These are phyloP conservation scores for Boletellus emodensis DNA, from an alignment of 768 basidiomycete genomes.

Conservation along the genomic window DNA sequence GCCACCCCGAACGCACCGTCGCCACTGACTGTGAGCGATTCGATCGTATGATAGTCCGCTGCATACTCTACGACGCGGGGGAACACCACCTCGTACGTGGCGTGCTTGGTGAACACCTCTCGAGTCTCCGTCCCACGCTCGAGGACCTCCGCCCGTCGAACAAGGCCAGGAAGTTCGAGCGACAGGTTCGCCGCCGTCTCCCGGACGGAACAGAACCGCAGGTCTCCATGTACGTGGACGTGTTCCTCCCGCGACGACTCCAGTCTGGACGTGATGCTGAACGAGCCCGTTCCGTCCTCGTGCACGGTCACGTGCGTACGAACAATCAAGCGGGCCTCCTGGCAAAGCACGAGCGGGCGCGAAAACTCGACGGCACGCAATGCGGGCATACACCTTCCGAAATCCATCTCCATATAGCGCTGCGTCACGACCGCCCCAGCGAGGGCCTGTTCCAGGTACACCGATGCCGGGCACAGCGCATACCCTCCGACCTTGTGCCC, in stretches of 20 bases:
- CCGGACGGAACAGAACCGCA: conserved; percentile 33
- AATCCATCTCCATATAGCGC: conserved; percentile 30
- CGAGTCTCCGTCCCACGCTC: conserved; percentile 18
- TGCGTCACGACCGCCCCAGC: conserved; percentile 41
- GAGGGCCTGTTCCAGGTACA: conserved; percentile 56
- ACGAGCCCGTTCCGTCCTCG: conserved; percentile 36
- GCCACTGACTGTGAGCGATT: conserved; percentile 46
- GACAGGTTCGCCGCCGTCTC: conserved; percentile 37
- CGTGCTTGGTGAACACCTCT: conserved; percentile 53
- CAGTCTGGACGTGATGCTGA: conserved; percentile 44
- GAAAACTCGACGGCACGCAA: conserved; percentile 46
- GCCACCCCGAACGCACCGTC: conserved; percentile 52
- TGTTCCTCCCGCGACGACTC: conserved; percentile 30
- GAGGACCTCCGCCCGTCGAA: conserved; percentile 33
- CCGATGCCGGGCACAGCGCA: conserved; percentile 62
- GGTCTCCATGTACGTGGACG: conserved; percentile 46
- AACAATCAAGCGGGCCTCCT: conserved; percentile 31
- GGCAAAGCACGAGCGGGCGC: conserved; percentile 50
- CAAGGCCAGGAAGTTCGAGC: conserved; percentile 33
- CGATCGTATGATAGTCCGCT: conserved; percentile 53
- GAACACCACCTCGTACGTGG: conserved; percentile 63
- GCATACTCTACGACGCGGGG: conserved; percentile 66
- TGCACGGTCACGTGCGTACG: conserved; percentile 38
- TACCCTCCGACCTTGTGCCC: conserved; percentile 57
- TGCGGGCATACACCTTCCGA: conserved; percentile 32